These are phyloP conservation scores for Pythium sukuiense DNA, from an alignment of 352 stramenopile species.

Conservation along the genomic window DNA sequence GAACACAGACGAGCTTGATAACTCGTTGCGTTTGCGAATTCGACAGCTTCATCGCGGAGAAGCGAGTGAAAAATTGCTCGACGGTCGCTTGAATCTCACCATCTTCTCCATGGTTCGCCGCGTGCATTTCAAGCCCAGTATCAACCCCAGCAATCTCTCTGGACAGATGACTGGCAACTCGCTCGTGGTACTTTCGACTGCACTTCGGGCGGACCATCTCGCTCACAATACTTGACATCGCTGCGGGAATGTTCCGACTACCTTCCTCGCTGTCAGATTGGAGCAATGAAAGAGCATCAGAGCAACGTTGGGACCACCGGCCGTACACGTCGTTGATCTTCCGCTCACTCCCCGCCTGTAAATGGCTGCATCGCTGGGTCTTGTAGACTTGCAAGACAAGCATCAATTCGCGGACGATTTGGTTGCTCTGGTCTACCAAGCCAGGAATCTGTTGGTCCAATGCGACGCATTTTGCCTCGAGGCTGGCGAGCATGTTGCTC, in stretches of 20 bases:
- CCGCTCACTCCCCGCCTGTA: background rate
- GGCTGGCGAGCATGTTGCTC: constrained; percentile 22
- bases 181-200: constrained; percentile 1
- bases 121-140: background rate
- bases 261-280: background rate
- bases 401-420: background rate
- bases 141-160: background rate
- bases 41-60: constrained; percentile 26
- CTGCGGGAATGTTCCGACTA: background rate
- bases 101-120: background rate
- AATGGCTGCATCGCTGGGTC: background rate
- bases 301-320: constrained; percentile 7
- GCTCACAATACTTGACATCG: background rate
- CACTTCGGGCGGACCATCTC: background rate
- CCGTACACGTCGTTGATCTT: constrained; percentile 16
- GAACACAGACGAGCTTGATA: constrained; percentile 19
- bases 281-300: background rate
- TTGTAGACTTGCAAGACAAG: constrained; percentile 12
- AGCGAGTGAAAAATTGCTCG: constrained; percentile 14
- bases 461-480: constrained; percentile 10
- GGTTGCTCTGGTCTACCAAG: background rate
- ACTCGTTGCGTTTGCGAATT: constrained; percentile 29
- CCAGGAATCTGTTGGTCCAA: constrained; percentile 20
- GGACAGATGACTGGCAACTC: background rate
- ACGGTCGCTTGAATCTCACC: constrained; percentile 3